Base-by-base conservation (phyloP, 176 grass and related monocot genomes). In the Thalia dealbata region DNA sequence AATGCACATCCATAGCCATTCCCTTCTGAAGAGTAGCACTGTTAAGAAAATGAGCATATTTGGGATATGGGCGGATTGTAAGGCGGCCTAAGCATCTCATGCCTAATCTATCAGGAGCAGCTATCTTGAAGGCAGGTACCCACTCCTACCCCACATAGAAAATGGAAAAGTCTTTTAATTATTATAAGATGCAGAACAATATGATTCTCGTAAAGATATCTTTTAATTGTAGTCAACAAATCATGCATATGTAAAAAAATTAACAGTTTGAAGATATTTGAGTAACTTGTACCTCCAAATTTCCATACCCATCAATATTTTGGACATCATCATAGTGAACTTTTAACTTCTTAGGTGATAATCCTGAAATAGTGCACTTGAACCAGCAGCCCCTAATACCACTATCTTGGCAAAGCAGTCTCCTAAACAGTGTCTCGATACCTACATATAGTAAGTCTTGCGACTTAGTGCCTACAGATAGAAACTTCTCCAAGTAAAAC, bases 301-400 rank as follows among this genome's bases (percentile, higher is more conserved):
- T 87, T 23, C 89, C 87, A 70, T 78, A 84, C 54, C 91, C 90
- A 61, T 99, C 95, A 77, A 81, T 85, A 86, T 90, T 83, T 64
- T 88, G 75, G 32, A 99, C 79, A 91, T 99, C 95, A 81, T 91
- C 85, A 32, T 99, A 99, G 63, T 77, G 81, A 77, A 99, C 82
- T 83, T 95, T 99, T 72, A 99, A 64, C 76, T 82, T 89, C 67
- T 91, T 95, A 88, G 86, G 46, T 69, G 83, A 93, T 68, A 85
- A 82, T 81, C 84, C 85, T 66, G 95, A 61, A 60, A 99, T 79
- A 43, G 85, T 88, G 82, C 95, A 99, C 79, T 76, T 93, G 85
- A 99, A 99, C 95, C 95, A 99, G 79, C 95, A 99, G 24, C 95
- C 95, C 54, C 91, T 87, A 78, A 99, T 93, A 69, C 95, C 95